Percentiles rank a stretch among this genome's conserved stretches.
phyloP scores from a whole-genome alignment of 768 basidiomycete species.

The Infundibulicybe gibba region DNA sequence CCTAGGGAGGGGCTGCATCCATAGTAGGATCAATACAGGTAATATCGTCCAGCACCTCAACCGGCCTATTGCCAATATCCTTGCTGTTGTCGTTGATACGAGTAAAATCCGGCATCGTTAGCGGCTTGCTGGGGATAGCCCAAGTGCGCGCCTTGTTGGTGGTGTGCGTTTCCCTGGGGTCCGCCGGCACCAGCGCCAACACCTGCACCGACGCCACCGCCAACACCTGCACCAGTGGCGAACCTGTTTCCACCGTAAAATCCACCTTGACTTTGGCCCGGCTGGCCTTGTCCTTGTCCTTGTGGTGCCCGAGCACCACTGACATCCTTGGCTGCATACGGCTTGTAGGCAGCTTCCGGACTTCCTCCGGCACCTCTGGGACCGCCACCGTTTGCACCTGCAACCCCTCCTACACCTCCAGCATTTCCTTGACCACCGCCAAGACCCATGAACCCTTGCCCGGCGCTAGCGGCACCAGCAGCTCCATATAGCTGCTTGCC shows the following conservation, averaged over 20 bases:
- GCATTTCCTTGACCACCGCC: slow-evolving; percentile 39
- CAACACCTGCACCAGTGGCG: slow-evolving; percentile 30
- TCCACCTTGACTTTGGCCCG: slow-evolving; percentile 47
- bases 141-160: slow-evolving; percentile 45
- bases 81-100: slow-evolving; percentile 67
- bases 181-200: slow-evolving; percentile 25
- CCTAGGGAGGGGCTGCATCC: background rate
- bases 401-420: slow-evolving; percentile 26
- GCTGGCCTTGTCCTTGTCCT: slow-evolving; percentile 39
- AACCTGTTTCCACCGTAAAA: slow-evolving; percentile 48
- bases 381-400: slow-evolving; percentile 39
- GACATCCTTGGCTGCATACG: slow-evolving; percentile 68
- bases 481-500: slow-evolving; percentile 14
- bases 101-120: slow-evolving; percentile 67
- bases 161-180: slow-evolving; percentile 38
- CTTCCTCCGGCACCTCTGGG: slow-evolving; percentile 49
- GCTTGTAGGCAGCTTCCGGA: slow-evolving; percentile 74
- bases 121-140: slow-evolving; percentile 58
- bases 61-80: slow-evolving; percentile 54
- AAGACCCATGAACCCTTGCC: slow-evolving; percentile 8
- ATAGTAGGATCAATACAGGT: background rate
- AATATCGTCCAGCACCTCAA: background rate
- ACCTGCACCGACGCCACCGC: slow-evolving; percentile 30
- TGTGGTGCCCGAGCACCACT: slow-evolving; percentile 43
- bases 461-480: background rate